Evolutionary conservation across 2,329 filamentous ascomycete genomes (phyloP).

Genomic region (Colletotrichum tabaci): DNA sequence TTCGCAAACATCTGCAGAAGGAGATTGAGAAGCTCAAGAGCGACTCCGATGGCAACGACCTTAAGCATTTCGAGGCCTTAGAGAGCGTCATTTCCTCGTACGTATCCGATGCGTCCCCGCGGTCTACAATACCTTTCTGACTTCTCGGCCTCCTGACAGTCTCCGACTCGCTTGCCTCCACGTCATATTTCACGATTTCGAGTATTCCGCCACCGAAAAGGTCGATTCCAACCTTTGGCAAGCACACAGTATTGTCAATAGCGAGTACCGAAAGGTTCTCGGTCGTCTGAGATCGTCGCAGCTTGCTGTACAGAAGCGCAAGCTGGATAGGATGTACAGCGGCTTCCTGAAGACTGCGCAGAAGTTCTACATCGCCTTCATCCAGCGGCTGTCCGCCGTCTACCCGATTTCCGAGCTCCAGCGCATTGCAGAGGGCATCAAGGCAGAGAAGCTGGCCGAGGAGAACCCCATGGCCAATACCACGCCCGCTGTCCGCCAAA

Average conservation of each 20-base stretch:
- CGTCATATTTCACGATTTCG: constrained; percentile 80
- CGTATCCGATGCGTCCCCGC: constrained; percentile 44
- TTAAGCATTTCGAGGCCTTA: constrained; percentile 60
- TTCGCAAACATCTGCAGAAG: constrained; percentile 60
- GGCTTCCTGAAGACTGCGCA: constrained; percentile 90
- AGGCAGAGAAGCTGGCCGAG: constrained; percentile 59
- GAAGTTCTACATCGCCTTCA: constrained; percentile 89
- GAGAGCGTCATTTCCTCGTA: constrained; percentile 61
- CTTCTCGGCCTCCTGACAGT: constrained; percentile 55
- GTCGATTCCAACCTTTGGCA: constrained; percentile 84
- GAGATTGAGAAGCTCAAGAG: constrained; percentile 60
- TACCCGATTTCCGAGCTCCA: constrained; percentile 69
- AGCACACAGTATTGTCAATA: constrained; percentile 83
- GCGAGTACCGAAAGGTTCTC: constrained; percentile 81
- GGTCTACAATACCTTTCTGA: constrained; percentile 32
- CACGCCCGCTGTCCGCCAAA: constrained; percentile 65
- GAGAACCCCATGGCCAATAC: constrained; percentile 61
- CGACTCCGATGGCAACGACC: constrained; percentile 53
- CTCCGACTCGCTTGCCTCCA: constrained; percentile 81
- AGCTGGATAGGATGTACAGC: constrained; percentile 85
- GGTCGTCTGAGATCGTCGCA: constrained; percentile 67
- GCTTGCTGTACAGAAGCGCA: constrained; percentile 76
- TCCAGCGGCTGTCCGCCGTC: constrained; percentile 79
- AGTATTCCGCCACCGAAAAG: constrained; percentile 73
- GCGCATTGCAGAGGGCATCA: constrained; percentile 59